Percentiles rank a stretch among this genome's conserved stretches.
Evolutionary conservation across 2,329 filamentous ascomycete species (phyloP).

Genomic region (Apiospora aurea): DNA sequence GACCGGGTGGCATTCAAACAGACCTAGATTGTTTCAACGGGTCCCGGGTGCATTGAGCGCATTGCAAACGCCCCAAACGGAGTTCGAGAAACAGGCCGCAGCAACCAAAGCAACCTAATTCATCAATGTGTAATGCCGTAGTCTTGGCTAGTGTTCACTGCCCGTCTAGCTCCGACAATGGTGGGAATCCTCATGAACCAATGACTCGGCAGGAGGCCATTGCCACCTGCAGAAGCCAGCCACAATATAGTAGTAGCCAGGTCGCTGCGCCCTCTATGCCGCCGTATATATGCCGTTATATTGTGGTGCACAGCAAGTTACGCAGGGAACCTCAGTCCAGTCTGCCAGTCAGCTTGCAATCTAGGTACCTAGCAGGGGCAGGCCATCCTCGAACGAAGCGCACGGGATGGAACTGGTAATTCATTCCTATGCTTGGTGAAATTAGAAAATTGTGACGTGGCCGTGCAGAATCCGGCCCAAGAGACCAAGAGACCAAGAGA

Average conservation of each 20-base stretch:
- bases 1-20: background rate
- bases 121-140: constrained; percentile 16
- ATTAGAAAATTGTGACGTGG: background rate
- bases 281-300: constrained; percentile 10
- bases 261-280: constrained; percentile 6
- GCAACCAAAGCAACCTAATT: background rate
- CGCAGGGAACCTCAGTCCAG: background rate
- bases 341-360: background rate
- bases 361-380: background rate
- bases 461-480: background rate
- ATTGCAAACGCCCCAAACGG: constrained; percentile 16
- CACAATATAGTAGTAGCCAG: constrained; percentile 18
- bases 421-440: background rate
- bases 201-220: constrained; percentile 9
- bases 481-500: background rate
- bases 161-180: constrained; percentile 18
- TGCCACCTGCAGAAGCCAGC: constrained; percentile 7
- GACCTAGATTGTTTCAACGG: constrained; percentile 13
- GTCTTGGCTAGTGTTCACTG: constrained; percentile 15
- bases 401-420: background rate
- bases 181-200: background rate
- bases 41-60: background rate
- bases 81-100: constrained; percentile 13
- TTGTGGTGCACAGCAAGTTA: background rate
- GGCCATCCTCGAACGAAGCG: background rate